phyloP scores from a whole-genome alignment of 805 yeast genomes.

The Saturnispora dispora region DNA sequence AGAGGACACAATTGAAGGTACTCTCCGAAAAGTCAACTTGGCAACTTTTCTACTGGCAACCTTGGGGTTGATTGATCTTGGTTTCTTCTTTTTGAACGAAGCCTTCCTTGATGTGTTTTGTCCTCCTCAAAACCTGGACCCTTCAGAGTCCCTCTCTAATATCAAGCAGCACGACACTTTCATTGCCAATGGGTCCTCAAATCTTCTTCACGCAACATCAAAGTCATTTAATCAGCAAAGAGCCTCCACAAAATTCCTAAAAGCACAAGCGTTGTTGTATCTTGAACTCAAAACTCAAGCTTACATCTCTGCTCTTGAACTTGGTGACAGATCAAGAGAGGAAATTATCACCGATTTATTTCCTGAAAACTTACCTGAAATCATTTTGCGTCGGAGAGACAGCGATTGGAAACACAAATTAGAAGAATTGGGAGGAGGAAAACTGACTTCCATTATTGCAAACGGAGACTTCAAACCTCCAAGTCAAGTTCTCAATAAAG shows the following conservation, averaged over 20 bases:
- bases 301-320: slow-evolving; percentile 76
- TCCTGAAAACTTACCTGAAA: slow-evolving; percentile 52
- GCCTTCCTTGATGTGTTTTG: slow-evolving; percentile 82
- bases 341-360: slow-evolving; percentile 70
- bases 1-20: slow-evolving; percentile 52
- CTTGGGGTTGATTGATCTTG: slow-evolving; percentile 75
- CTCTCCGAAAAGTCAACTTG: slow-evolving; percentile 75
- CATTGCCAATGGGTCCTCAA: slow-evolving; percentile 11
- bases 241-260: slow-evolving; percentile 40
- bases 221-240: slow-evolving; percentile 12
- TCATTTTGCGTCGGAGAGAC: slow-evolving; percentile 33
- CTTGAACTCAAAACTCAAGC: slow-evolving; percentile 93
- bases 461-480: slow-evolving; percentile 12
- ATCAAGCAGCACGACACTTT: slow-evolving; percentile 17
- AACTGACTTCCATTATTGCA: slow-evolving; percentile 2
- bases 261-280: slow-evolving; percentile 70
- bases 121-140: slow-evolving; percentile 54
- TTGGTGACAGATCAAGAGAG: slow-evolving; percentile 48
- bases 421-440: slow-evolving; percentile 8
- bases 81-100: slow-evolving; percentile 78
- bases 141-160: slow-evolving; percentile 29
- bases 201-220: slow-evolving; percentile 5
- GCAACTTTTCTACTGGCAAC: slow-evolving; percentile 86
- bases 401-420: slow-evolving; percentile 15
- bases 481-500: slow-evolving; percentile 9